Evolutionary conservation across 345 rosid genomes (phyloP).

Genomic region (Luvunga scandens): DNA sequence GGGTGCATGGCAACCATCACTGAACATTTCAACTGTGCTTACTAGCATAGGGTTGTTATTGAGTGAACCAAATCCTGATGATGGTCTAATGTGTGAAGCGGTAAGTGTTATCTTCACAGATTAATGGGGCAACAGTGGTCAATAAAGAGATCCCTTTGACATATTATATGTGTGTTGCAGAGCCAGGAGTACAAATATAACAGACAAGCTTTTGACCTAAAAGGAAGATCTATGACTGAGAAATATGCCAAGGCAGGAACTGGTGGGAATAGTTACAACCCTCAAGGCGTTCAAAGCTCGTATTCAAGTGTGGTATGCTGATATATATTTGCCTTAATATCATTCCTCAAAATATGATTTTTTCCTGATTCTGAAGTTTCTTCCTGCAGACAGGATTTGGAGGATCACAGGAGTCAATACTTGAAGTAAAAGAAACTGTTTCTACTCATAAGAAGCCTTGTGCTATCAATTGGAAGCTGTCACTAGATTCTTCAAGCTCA

Average conservation of each 20-base stretch:
- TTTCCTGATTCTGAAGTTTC: not conserved
- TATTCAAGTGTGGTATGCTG: constrained; percentile 22
- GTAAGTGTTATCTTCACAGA: constrained; percentile 41
- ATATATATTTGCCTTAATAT: not conserved
- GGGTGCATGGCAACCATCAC: constrained; percentile 93
- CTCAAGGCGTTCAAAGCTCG: constrained; percentile 25
- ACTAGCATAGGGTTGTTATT: constrained; percentile 67
- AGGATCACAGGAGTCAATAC: constrained; percentile 21
- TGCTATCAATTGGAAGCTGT: constrained; percentile 34
- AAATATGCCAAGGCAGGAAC: constrained; percentile 53
- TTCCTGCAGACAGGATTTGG: constrained; percentile 39
- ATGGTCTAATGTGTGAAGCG: constrained; percentile 77
- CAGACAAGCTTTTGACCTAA: constrained; percentile 63
- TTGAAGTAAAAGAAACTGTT: constrained; percentile 24
- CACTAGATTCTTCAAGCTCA: constrained; percentile 35
- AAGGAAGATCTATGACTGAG: constrained; percentile 68
- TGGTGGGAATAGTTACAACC: constrained; percentile 27
- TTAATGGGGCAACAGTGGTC: not conserved
- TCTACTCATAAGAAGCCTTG: constrained; percentile 20
- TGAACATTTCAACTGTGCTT: constrained; percentile 77
- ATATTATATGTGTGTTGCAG: constrained; percentile 38
- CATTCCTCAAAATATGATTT: not conserved
- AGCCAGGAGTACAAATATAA: constrained; percentile 82
- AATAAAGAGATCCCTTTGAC: not conserved
- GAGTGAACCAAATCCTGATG: constrained; percentile 83